Evolutionary conservation across 768 basidiomycete species (phyloP), one percentile per base, ranked within the genome.

Genomic region (Calvatia gigantea): DNA sequence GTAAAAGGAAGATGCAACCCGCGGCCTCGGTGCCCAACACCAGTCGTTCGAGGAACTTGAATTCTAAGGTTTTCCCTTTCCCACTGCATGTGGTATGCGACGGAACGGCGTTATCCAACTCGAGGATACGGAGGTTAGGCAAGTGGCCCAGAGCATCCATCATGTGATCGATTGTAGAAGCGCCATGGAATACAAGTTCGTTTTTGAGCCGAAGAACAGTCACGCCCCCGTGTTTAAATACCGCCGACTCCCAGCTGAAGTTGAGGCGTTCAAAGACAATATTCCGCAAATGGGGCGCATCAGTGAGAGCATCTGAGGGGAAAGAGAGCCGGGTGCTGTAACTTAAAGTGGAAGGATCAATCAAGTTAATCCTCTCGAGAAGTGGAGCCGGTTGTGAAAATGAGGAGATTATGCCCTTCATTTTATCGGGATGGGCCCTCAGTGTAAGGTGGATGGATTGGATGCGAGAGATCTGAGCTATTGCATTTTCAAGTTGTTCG

Each of bases 371-470:
- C 14, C 11, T 11, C 14, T 51, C 51, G 38, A 51, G 51, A 14
- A 39, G 51, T 7, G 38, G 51, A 4, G 51, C 51, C 1, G 51
- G 51, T 14, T 42, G 38, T 8, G 17, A 19, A 15, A 51, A 29
- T 2, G 51, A 9, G 11, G 38, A 19, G 15, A 51, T 29, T 15
- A 51, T 19, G 38, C 42, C 42, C n/a, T 17, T 4, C n/a, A 51
- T 25, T 41, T n/a, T 21, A 17, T 51, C 51, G 21, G 14, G 37
- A 4, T 41, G 51, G 3, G 15, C 37, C 3, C 25, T 54, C 8
- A 69, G 62, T 21, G 58, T 60, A 28, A 77, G 64, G 3, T 62
- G 63, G 39, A 78, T 62, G 19, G 71, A 60, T 29, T 63, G 62
- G 11, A 73, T 70, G 38, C 75, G 71, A 39, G 67, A 60, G 1